These are phyloP conservation scores for Boletus pseudo-olivaceus DNA, from an alignment of 768 basidiomycete species.

Conservation along the genomic window DNA sequence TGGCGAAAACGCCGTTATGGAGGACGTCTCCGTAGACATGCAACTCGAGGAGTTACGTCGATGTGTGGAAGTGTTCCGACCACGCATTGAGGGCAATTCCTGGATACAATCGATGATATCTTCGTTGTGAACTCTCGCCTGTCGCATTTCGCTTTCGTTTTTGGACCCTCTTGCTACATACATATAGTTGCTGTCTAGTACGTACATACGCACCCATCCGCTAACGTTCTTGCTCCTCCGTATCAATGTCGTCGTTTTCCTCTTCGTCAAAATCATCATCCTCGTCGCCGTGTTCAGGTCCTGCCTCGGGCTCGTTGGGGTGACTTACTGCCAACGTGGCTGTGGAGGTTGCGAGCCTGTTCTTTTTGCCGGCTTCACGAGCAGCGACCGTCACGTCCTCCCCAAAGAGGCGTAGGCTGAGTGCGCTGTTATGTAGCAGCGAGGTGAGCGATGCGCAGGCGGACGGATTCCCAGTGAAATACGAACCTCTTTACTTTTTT, in stretches of 20 bases:
- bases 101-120: constrained; percentile 70
- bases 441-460: not conserved
- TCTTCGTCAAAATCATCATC: constrained; percentile 3
- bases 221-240: constrained; percentile 11
- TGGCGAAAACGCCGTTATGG: constrained; percentile 47
- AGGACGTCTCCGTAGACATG: constrained; percentile 39
- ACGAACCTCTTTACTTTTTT: constrained; percentile 91
- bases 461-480: not conserved
- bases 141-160: not conserved
- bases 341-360: not conserved
- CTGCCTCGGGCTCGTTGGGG: not conserved
- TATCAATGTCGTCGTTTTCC: constrained; percentile 9
- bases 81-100: constrained; percentile 68
- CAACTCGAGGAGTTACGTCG: constrained; percentile 49
- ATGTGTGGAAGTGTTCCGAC: constrained; percentile 62
- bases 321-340: not conserved
- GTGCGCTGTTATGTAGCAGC: constrained; percentile 56
- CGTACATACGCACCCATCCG: constrained; percentile 5
- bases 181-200: constrained; percentile 9
- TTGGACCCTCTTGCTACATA: not conserved
- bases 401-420: constrained; percentile 83
- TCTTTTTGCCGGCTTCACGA: constrained; percentile 34
- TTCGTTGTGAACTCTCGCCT: constrained; percentile 28
- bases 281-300: constrained; percentile 1
- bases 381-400: constrained; percentile 65